Evolutionary conservation across 352 stramenopile genomes (phyloP).

Genomic region (Pythium vanterpoolii): DNA sequence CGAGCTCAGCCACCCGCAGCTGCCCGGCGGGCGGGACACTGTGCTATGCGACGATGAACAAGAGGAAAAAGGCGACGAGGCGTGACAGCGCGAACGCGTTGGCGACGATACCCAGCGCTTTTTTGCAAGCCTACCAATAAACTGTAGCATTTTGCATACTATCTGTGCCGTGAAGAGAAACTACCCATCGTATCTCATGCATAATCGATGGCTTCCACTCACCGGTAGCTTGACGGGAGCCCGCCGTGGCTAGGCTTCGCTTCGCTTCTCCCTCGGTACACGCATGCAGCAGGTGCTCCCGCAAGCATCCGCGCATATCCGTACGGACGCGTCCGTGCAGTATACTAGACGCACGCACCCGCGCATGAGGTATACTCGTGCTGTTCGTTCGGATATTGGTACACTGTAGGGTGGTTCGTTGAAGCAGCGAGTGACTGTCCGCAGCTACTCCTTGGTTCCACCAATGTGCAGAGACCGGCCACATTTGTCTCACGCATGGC

Average conservation of each 20-base stretch:
- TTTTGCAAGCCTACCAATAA: too few species aligned
- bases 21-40: neutral
- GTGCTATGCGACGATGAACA: conserved; percentile 11
- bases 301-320: neutral
- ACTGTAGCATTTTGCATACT: too few species aligned
- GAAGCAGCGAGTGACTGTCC: neutral
- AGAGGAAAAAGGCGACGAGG: conserved; percentile 3
- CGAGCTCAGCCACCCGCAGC: neutral
- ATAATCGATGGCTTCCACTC: too few species aligned
- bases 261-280: neutral
- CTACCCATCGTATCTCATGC: too few species aligned
- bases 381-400: conserved; percentile 7
- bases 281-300: neutral
- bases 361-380: neutral
- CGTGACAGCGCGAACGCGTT: neutral
- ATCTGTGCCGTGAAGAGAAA: too few species aligned
- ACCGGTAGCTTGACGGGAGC: neutral
- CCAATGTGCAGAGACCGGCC: neutral
- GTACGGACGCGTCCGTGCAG: neutral
- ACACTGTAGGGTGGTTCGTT: neutral
- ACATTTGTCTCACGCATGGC: neutral
- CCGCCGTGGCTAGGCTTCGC: neutral
- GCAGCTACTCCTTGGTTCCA: too few species aligned
- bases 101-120: neutral
- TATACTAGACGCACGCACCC: too few species aligned